Conservation (phyloP, 73 alveolate species). For the Paramecium sexaurelia region DNA sequence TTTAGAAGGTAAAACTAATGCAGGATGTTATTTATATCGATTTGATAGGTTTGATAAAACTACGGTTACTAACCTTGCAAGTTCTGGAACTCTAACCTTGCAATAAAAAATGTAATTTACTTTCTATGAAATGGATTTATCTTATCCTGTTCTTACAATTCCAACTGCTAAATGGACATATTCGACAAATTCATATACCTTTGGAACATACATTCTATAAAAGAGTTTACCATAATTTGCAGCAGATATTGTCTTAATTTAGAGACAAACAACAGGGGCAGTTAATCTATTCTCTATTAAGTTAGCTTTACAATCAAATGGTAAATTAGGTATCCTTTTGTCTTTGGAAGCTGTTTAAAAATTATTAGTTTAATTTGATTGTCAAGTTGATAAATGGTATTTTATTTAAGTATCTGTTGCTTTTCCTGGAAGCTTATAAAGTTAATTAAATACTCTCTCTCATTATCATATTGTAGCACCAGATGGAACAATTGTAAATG, state of each 20-base stretch:
- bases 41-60: background rate
- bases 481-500: background rate
- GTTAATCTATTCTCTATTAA: background rate
- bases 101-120: background rate
- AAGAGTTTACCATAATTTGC: background rate
- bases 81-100: background rate
- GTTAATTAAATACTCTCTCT: background rate
- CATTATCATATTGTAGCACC: background rate
- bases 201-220: background rate
- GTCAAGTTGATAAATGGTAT: background rate
- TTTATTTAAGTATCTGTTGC: background rate
- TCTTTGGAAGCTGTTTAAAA: background rate
- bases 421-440: background rate
- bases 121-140: background rate
- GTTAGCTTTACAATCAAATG: background rate
- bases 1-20: background rate
- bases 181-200: background rate
- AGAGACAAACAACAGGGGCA: background rate
- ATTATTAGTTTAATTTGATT: background rate
- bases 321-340: background rate
- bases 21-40: background rate
- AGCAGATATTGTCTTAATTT: background rate
- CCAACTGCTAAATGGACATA: constrained; percentile 29
- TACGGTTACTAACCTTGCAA: background rate
- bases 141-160: background rate